Evolutionary conservation across 176 grass and related monocot species (phyloP).

Genomic region (Triticum timopheevii): DNA sequence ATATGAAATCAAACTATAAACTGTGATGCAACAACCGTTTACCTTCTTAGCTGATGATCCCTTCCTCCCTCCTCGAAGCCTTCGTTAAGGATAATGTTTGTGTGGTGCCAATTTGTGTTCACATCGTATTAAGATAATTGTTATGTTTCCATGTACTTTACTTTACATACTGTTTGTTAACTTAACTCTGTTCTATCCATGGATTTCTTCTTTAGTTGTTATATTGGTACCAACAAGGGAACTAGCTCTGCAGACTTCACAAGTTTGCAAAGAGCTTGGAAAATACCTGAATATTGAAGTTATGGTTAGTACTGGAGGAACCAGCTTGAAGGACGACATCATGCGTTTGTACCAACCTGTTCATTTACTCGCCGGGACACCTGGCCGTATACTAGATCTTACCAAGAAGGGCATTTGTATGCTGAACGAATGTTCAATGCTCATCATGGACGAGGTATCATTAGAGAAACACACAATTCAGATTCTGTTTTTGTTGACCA

Average conservation of each 20-base stretch:
- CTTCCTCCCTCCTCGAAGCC: not conserved
- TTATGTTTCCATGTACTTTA: not conserved
- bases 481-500: not conserved
- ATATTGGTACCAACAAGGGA: slow-evolving; percentile 98
- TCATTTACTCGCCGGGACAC: slow-evolving; percentile 88
- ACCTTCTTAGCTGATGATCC: not conserved
- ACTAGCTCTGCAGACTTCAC: slow-evolving; percentile 88
- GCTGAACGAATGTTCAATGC: slow-evolving; percentile 85
- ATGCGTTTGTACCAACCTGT: slow-evolving; percentile 95
- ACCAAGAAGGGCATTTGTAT: slow-evolving; percentile 85
- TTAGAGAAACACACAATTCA: not conserved
- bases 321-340: slow-evolving; percentile 96
- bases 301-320: slow-evolving; percentile 96
- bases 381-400: slow-evolving; percentile 88
- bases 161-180: not conserved
- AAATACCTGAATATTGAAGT: slow-evolving; percentile 89
- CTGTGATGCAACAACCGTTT: not conserved
- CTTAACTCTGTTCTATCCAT: not conserved
- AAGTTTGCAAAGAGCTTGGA: slow-evolving; percentile 97
- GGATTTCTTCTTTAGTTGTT: slow-evolving; percentile 57
- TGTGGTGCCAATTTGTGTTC: slow-evolving; percentile 4
- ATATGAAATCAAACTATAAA: not conserved
- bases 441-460: slow-evolving; percentile 47
- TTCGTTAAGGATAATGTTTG: not conserved
- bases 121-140: not conserved